A percentile compares a stretch with the other conserved stretches of the same genome.
Conservation (phyloP, 2,329 filamentous ascomycete species). For the Fusarium praegraminearum region DNA sequence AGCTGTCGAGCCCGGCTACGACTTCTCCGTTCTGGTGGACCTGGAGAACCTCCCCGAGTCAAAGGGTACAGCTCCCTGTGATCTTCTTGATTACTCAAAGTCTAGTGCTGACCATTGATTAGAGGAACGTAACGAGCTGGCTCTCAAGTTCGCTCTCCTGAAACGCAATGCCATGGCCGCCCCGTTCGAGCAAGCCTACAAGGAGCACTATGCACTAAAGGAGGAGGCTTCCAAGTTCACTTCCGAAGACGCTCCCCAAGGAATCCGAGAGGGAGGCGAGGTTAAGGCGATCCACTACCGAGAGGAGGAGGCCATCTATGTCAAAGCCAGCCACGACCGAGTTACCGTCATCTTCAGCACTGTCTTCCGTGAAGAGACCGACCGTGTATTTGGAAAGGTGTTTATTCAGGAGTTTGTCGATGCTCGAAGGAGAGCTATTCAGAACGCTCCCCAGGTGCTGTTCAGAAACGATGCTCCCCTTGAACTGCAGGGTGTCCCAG, state of each 20-base stretch:
- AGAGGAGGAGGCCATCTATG: conserved; percentile 98
- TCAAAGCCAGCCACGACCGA: conserved; percentile 96
- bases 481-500: conserved; percentile 87
- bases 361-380: conserved; percentile 96
- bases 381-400: conserved; percentile 96
- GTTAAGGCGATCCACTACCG: conserved; percentile 98
- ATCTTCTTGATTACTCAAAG: not conserved
- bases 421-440: conserved; percentile 91
- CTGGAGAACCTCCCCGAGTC: conserved; percentile 86
- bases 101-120: conserved; percentile 33
- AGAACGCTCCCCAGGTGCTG: conserved; percentile 97
- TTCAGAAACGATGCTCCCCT: conserved; percentile 95
- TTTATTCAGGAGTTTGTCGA: conserved; percentile 99
- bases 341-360: conserved; percentile 99
- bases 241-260: conserved; percentile 92
- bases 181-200: conserved; percentile 96
- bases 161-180: conserved; percentile 99
- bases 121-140: conserved; percentile 88
- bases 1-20: conserved; percentile 87
- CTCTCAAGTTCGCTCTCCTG: conserved; percentile 87
- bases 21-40: conserved; percentile 94
- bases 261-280: conserved; percentile 87
- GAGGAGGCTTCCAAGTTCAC: conserved; percentile 94
- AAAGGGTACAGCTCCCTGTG: conserved; percentile 66
- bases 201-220: conserved; percentile 87